These are phyloP conservation scores for Aureobasidium namibiae DNA, from an alignment of 2,329 filamentous ascomycete genomes.

Conservation along the genomic window DNA sequence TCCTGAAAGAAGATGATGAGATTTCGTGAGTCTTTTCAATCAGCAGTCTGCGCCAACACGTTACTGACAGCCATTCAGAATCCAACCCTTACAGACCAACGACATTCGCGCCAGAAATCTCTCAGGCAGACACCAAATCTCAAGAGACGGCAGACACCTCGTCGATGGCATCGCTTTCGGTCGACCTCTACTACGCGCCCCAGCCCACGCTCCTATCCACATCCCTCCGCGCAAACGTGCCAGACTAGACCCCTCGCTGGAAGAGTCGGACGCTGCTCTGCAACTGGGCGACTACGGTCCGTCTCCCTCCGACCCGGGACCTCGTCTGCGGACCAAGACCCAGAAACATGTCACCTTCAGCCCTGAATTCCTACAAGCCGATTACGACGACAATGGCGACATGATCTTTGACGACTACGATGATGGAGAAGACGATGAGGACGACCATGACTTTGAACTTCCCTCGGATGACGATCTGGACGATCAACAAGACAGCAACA, in stretches of 20 bases:
- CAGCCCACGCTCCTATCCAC: conserved; percentile 55
- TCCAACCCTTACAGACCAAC: conserved; percentile 66
- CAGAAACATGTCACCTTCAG: conserved; percentile 3
- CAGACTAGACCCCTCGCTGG: conserved; percentile 19
- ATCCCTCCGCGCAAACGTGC: conserved; percentile 68
- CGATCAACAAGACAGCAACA: neutral
- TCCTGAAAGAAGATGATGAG: conserved; percentile 77
- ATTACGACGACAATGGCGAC: conserved; percentile 23
- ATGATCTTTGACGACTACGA: conserved; percentile 12
- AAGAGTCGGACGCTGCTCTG: neutral
- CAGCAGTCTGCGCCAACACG: neutral
- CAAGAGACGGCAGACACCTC: conserved; percentile 66
- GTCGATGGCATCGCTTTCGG: conserved; percentile 83
- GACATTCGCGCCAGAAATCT: conserved; percentile 67
- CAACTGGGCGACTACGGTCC: neutral
- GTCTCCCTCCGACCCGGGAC: neutral
- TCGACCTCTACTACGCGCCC: conserved; percentile 55
- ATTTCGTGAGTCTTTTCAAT: conserved; percentile 53
- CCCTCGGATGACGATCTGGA: neutral
- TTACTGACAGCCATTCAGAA: conserved; percentile 40
- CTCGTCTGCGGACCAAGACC: neutral
- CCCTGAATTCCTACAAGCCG: neutral
- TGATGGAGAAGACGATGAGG: conserved; percentile 16
- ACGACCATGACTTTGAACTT: conserved; percentile 12
- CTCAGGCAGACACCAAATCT: conserved; percentile 74